Evolutionary conservation across 192 early-diverging fungal genomes (phyloP), one percentile per base, ranked within the genome.

Genomic region (Coemansia biformis): DNA sequence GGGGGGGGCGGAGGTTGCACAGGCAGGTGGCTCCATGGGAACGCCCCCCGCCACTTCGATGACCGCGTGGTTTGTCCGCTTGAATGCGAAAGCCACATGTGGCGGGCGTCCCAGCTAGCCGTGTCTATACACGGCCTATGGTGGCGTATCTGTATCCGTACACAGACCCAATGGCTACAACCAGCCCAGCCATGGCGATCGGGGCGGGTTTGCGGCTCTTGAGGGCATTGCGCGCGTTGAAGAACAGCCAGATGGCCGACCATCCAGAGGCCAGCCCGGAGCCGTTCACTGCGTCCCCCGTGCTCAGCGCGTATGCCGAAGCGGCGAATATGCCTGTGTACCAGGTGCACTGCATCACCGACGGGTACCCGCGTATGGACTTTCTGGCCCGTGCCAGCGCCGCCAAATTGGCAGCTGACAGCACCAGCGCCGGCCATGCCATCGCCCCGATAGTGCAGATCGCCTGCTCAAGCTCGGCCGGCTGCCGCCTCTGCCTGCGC

Each of bases 161-260:
- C n/a, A 54, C 5, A 8, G 69, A 57, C 4, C 69, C 69, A 11
- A 65, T 26, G 0, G 62, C 24, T 1, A 48, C 57, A 19, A 65
- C 46, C 11, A 37, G 15, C 0, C 24, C 44, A 1, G 57, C 45
- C 61, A 73, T 57, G 7, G 48, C 46, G 13, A 73, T 51, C 1
- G 69, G 69, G 5, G 53, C 12, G 5, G 32, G 13, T 0, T 35
- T 17, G 10, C 36, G 19, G 13, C 57, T 55, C n/a, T n/a, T n/a
- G n/a, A n/a, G n/a, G 5, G 69, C 69, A 23, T 61, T 65, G 5
- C 69, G 62, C 2, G 57, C 69, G 33, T 65, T 73, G 15, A 73
- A 72, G 26, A 73, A 65, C 46, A 73, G 38, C 69, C 69, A 73
- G 32, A 61, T 54, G 2, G 54, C 49, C 4, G 69, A 73, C 69